Evolutionary conservation across 2,329 filamentous ascomycete genomes (phyloP).

Genomic region (Calcarisporium arbuscula): DNA sequence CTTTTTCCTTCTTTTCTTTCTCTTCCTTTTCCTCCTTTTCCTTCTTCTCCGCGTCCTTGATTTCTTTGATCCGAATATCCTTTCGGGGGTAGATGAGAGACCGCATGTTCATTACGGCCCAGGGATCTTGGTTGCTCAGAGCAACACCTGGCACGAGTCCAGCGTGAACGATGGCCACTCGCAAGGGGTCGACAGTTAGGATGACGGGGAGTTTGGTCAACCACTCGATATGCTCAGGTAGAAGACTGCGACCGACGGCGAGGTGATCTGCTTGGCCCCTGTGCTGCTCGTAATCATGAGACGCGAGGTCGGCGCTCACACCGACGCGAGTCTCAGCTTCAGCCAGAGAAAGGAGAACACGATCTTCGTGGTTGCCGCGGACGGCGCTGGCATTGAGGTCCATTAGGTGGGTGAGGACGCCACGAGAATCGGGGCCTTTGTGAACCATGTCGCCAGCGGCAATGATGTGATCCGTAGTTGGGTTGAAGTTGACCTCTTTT

Average conservation of each 20-base stretch:
- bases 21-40: constrained; percentile 17
- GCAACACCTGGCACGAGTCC: constrained; percentile 73
- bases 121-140: constrained; percentile 66
- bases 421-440: constrained; percentile 78
- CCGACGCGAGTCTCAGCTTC: constrained; percentile 18
- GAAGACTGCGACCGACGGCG: constrained; percentile 49
- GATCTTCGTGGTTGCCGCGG: constrained; percentile 89
- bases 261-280: constrained; percentile 35
- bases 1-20: background rate
- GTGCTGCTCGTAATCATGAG: constrained; percentile 18
- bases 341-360: constrained; percentile 62
- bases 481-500: constrained; percentile 56
- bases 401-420: constrained; percentile 71
- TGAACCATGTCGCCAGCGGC: constrained; percentile 74
- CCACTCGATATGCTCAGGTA: constrained; percentile 58
- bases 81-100: constrained; percentile 55
- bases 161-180: constrained; percentile 70
- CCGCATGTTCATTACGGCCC: constrained; percentile 88
- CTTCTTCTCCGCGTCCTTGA: constrained; percentile 10
- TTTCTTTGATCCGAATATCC: constrained; percentile 30
- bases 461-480: constrained; percentile 60
- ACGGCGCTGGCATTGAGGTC: constrained; percentile 71
- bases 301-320: constrained; percentile 19
- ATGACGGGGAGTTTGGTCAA: constrained; percentile 71
- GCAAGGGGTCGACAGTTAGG: constrained; percentile 60